Evolutionary conservation across 768 basidiomycete species (phyloP).

Genomic region (Clitopilus passeckerianus): DNA sequence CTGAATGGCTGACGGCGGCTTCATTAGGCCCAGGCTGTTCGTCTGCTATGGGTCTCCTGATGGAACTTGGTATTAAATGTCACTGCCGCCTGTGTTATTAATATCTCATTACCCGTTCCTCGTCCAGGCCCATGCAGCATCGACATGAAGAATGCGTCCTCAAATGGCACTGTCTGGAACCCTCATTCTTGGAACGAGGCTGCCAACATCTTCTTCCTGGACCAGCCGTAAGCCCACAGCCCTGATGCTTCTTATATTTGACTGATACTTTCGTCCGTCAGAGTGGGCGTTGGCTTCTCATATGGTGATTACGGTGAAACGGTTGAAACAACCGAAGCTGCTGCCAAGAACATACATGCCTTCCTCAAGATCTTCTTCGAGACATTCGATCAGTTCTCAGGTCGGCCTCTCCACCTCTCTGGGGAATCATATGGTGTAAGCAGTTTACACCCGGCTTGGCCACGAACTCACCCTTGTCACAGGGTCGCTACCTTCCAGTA

Average conservation of each 20-base stretch:
- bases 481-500: slow-evolving; percentile 69
- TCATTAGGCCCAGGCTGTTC: slow-evolving; percentile 49
- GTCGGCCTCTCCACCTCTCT: slow-evolving; percentile 63
- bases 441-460: background rate
- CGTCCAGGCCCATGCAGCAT: slow-evolving; percentile 43
- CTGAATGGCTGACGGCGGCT: background rate
- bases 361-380: slow-evolving; percentile 80
- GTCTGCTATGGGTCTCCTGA: slow-evolving; percentile 56
- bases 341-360: slow-evolving; percentile 68
- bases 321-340: slow-evolving; percentile 74
- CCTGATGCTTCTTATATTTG: background rate
- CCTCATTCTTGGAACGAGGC: slow-evolving; percentile 62
- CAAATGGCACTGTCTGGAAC: slow-evolving; percentile 60
- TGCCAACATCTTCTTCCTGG: slow-evolving; percentile 69
- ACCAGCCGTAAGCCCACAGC: slow-evolving; percentile 42
- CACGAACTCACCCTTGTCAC: background rate
- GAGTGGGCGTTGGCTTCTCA: slow-evolving; percentile 68
- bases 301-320: slow-evolving; percentile 67
- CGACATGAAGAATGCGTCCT: slow-evolving; percentile 47
- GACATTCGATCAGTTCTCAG: slow-evolving; percentile 67
- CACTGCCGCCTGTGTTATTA: background rate
- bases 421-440: slow-evolving; percentile 78
- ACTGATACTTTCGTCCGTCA: slow-evolving; percentile 12
- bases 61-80: slow-evolving; percentile 60
- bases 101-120: background rate